phyloP scores from a whole-genome alignment of 2,329 filamentous ascomycete species.

The Scedosporium dehoogii region DNA sequence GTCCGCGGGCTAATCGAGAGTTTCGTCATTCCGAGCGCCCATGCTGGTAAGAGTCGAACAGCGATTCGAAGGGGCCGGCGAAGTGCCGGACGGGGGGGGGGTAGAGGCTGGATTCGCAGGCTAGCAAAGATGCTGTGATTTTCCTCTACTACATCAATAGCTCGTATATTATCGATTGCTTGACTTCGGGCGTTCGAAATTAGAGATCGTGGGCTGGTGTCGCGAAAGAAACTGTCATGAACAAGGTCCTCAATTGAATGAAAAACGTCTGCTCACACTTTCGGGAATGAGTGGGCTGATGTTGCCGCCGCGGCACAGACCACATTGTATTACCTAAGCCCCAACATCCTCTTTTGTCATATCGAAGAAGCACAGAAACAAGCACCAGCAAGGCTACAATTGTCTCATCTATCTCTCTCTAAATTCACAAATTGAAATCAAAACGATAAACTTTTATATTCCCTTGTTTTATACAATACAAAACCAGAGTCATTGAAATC shows the following conservation, averaged over 20 bases:
- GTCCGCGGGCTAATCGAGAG: constrained; percentile 37
- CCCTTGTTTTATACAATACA: neutral
- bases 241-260: neutral
- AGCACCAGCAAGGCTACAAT: too few species aligned
- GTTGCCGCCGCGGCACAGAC: neutral
- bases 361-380: too few species aligned
- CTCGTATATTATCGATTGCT: neutral
- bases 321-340: neutral
- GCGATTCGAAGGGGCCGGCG: neutral
- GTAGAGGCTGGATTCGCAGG: neutral
- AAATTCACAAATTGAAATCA: neutral
- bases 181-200: neutral
- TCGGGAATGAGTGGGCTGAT: constrained; percentile 2
- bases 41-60: neutral
- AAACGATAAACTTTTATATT: neutral
- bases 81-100: neutral
- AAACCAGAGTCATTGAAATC: neutral
- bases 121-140: neutral
- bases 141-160: neutral
- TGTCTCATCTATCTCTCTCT: too few species aligned
- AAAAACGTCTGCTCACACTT: neutral
- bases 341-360: neutral
- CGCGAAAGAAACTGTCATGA: neutral
- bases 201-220: neutral
- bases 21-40: constrained; percentile 5